A percentile compares a stretch with the other conserved stretches of the same genome.
phyloP scores from a whole-genome alignment of 1,139 yeast genomes.

The Suzukiozyma palmioleophila region DNA sequence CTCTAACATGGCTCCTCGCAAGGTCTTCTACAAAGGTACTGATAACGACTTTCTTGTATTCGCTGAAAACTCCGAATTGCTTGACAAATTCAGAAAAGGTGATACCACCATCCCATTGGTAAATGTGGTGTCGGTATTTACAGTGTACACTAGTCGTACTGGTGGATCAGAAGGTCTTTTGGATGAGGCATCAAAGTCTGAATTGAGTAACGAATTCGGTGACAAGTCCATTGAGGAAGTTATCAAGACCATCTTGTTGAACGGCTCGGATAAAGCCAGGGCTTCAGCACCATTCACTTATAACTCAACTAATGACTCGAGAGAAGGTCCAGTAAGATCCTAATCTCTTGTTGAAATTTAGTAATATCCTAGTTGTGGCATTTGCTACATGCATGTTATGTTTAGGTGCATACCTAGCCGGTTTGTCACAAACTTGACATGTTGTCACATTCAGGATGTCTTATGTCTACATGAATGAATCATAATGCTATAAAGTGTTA shows the following conservation, averaged over 20 bases:
- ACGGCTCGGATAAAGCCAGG: slow-evolving; percentile 48
- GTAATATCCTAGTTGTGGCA: too few species aligned
- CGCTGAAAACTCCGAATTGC: slow-evolving; percentile 50
- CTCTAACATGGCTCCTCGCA: slow-evolving; percentile 25
- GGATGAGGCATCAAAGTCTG: slow-evolving; percentile 68
- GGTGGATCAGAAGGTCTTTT: slow-evolving; percentile 72
- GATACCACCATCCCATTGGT: slow-evolving; percentile 56
- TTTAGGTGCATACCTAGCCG: too few species aligned
- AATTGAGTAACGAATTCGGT: slow-evolving; percentile 66
- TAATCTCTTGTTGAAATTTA: neutral
- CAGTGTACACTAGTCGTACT: slow-evolving; percentile 54
- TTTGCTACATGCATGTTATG: too few species aligned
- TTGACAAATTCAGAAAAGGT: slow-evolving; percentile 46
- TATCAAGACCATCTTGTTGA: slow-evolving; percentile 48
- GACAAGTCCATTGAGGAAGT: slow-evolving; percentile 43
- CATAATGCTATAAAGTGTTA: too few species aligned
- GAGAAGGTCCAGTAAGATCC: slow-evolving; percentile 29
- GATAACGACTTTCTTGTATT: slow-evolving; percentile 62
- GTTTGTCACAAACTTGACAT: too few species aligned
- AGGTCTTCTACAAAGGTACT: slow-evolving; percentile 62
- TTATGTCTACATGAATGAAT: too few species aligned
- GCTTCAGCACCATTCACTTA: slow-evolving; percentile 16
- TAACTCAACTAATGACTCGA: slow-evolving; percentile 33
- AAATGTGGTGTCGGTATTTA: slow-evolving; percentile 61
- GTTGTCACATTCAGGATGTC: too few species aligned